These are phyloP conservation scores for Ciborinia camelliae DNA, from an alignment of 2,329 filamentous ascomycete genomes.

Conservation along the genomic window DNA sequence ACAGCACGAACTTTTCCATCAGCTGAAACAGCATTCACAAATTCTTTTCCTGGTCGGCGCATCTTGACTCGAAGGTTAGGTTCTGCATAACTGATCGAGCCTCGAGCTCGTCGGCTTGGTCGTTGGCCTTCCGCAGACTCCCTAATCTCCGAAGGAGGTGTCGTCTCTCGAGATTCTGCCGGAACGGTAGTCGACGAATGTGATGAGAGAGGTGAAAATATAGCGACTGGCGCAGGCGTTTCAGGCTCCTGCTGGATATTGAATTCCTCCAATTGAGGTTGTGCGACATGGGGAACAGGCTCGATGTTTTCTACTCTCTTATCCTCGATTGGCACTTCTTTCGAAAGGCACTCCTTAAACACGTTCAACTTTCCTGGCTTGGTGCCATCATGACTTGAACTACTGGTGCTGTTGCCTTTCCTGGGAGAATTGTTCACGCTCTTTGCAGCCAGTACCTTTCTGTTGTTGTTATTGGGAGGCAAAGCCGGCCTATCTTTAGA, in stretches of 20 bases:
- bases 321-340: constrained; percentile 21
- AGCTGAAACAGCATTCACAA: constrained; percentile 70
- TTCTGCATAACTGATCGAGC: constrained; percentile 75
- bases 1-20: constrained; percentile 48
- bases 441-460: constrained; percentile 45
- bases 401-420: constrained; percentile 44
- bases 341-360: constrained; percentile 25
- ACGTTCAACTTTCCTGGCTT: constrained; percentile 42
- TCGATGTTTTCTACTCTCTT: neutral
- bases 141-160: constrained; percentile 57
- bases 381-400: constrained; percentile 39
- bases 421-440: constrained; percentile 56
- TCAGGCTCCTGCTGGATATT: constrained; percentile 38
- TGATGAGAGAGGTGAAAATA: constrained; percentile 50
- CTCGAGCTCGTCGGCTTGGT: constrained; percentile 62
- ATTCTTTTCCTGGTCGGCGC: constrained; percentile 72
- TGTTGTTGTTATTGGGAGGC: constrained; percentile 22
- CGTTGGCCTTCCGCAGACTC: constrained; percentile 56
- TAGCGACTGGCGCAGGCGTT: constrained; percentile 42
- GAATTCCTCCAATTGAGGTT: constrained; percentile 26
- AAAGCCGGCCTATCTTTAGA: constrained; percentile 28
- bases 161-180: constrained; percentile 48
- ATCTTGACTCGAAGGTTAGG: constrained; percentile 80
- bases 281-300: neutral
- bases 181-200: constrained; percentile 40